Evolutionary conservation across 176 grass and related monocot species (phyloP).

Genomic region (Raddia distichophylla): DNA sequence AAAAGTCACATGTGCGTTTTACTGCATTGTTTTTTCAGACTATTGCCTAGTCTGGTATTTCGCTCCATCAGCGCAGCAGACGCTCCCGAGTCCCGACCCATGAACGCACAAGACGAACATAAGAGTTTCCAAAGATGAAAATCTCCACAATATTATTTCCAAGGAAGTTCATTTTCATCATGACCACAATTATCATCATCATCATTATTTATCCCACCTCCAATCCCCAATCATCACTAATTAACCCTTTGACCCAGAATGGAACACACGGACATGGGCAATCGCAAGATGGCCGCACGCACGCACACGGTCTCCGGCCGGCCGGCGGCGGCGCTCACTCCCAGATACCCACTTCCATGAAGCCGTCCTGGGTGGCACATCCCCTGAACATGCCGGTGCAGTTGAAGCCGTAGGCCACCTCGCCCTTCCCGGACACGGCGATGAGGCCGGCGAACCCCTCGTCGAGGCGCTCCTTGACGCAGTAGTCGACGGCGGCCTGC

Average conservation of each 20-base stretch:
- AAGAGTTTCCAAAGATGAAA: background rate
- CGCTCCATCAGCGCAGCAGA: too few relatives aligned
- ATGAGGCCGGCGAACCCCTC: conserved; percentile 76
- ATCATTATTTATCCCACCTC: conserved; percentile 10
- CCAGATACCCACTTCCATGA: conserved; percentile 95
- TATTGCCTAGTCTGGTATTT: too few relatives aligned
- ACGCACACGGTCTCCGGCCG: background rate
- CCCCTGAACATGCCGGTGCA: conserved; percentile 90
- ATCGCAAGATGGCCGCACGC: conserved; percentile 39
- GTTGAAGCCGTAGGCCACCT: conserved; percentile 76
- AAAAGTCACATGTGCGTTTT: too few relatives aligned
- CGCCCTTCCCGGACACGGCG: conserved; percentile 65
- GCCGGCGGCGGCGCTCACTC: conserved; percentile 27
- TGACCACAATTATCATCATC: background rate
- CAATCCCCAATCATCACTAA: conserved; percentile 1
- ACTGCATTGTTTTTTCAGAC: too few relatives aligned
- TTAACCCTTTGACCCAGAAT: background rate
- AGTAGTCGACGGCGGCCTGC: conserved; percentile 75
- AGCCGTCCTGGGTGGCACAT: conserved; percentile 73
- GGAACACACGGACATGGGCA: conserved; percentile 14
- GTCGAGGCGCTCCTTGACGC: conserved; percentile 72
- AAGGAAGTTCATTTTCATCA: background rate
- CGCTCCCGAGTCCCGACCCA: too few relatives aligned
- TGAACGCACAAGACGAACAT: background rate
- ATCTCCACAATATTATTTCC: conserved; percentile 37